phyloP scores from a whole-genome alignment of 2,329 filamentous ascomycete genomes.

The Fusarium falciforme region DNA sequence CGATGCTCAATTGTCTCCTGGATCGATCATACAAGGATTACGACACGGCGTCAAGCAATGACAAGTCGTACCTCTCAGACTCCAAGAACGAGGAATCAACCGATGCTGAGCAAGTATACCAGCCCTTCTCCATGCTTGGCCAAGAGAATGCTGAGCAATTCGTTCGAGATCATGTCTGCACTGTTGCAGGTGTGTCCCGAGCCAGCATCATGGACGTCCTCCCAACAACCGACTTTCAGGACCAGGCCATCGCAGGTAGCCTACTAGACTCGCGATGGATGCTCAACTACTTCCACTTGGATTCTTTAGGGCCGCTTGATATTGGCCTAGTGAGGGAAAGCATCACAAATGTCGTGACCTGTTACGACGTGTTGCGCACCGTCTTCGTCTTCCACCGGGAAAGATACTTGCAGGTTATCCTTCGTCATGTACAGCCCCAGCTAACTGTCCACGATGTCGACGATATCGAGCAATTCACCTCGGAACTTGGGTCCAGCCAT shows the following conservation, averaged over 20 bases:
- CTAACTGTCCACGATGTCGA: constrained; percentile 17
- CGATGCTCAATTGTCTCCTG: constrained; percentile 17
- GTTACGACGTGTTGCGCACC: constrained; percentile 30
- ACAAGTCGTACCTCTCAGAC: not conserved
- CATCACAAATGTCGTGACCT: constrained; percentile 25
- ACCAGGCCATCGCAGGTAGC: constrained; percentile 23
- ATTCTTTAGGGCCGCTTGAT: constrained; percentile 9
- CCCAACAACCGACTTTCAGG: constrained; percentile 36
- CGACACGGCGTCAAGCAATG: constrained; percentile 12
- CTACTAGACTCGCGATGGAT: constrained; percentile 37
- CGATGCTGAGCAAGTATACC: constrained; percentile 5
- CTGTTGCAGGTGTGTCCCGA: constrained; percentile 30
- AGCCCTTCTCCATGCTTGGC: constrained; percentile 12
- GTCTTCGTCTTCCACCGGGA: constrained; percentile 22
- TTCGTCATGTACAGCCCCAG: constrained; percentile 11
- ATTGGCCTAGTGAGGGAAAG: constrained; percentile 12
- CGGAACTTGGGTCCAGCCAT: not conserved
- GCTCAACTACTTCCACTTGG: constrained; percentile 28
- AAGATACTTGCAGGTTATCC: constrained; percentile 26
- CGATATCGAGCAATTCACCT: constrained; percentile 15
- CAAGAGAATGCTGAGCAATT: constrained; percentile 14
- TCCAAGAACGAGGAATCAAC: not conserved
- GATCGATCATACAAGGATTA: constrained; percentile 18
- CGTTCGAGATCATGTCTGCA: constrained; percentile 26
- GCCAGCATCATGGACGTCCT: constrained; percentile 38